A percentile compares a stretch with the other conserved stretches of the same genome.
Conservation (phyloP, 2,329 filamentous ascomycete genomes). For the Pseudofabraea citricarpa region DNA sequence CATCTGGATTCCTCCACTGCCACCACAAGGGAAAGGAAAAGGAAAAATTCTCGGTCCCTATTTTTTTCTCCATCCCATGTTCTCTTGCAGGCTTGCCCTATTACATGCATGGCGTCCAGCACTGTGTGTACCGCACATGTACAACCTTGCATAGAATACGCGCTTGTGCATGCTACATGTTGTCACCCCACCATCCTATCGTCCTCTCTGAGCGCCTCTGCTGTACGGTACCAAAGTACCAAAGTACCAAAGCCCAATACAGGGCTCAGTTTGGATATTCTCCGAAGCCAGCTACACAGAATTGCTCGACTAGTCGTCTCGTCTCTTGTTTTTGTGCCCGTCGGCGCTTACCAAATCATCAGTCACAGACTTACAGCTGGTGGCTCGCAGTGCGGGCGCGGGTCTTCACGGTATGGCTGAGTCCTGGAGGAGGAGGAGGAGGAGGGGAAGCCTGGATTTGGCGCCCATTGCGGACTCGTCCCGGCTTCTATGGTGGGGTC, state of each 20-base stretch:
- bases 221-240: too few relatives aligned
- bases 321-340: neutral
- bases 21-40: neutral
- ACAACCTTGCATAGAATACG: conserved; percentile 5
- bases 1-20: neutral
- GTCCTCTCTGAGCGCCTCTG: too few relatives aligned
- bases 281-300: neutral
- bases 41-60: neutral
- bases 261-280: neutral
- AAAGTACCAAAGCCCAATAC: neutral
- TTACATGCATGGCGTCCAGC: conserved; percentile 14
- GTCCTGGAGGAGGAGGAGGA: neutral
- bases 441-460: too few relatives aligned
- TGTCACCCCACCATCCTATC: conserved; percentile 3
- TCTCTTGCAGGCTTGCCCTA: conserved; percentile 5
- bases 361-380: neutral
- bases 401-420: too few relatives aligned
- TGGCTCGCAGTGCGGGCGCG: too few relatives aligned
- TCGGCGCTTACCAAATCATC: neutral
- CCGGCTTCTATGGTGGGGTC: too few relatives aligned
- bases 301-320: neutral
- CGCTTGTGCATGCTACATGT: conserved; percentile 7
- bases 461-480: too few relatives aligned
- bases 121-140: conserved; percentile 2
- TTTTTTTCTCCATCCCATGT: neutral